A percentile compares a stretch with the other conserved stretches of the same genome.
phyloP scores from a whole-genome alignment of 2,329 filamentous ascomycete genomes.

The Xylariaceae sp. region DNA sequence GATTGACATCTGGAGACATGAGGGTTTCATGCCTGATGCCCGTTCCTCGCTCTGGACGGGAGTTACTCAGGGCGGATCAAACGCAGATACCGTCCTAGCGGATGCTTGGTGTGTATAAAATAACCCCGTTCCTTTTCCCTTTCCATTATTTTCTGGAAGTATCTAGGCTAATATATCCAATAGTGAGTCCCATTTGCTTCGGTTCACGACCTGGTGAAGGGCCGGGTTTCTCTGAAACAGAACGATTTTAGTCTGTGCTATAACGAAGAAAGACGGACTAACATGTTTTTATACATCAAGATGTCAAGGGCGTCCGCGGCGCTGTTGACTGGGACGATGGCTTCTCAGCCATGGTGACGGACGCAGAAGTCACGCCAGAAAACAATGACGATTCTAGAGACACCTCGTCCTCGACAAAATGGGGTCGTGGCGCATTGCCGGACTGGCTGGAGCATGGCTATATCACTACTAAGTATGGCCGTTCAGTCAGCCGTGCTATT shows the following conservation, averaged over 20 bases:
- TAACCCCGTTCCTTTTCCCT: too few species aligned
- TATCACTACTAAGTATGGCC: conserved; percentile 60
- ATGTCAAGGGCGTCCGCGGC: conserved; percentile 64
- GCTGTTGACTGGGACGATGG: conserved; percentile 62
- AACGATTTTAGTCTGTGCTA: too few species aligned
- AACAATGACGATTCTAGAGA: conserved; percentile 60
- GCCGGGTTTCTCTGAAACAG: too few species aligned
- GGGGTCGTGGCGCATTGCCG: conserved; percentile 66
- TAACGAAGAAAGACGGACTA: too few species aligned
- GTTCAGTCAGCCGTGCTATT: conserved; percentile 62
- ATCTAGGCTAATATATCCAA: too few species aligned
- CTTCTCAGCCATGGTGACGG: conserved; percentile 62
- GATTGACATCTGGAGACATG: conserved; percentile 65
- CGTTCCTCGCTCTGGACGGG: conserved; percentile 69
- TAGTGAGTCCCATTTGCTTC: too few species aligned
- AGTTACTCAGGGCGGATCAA: conserved; percentile 66
- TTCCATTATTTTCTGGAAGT: too few species aligned
- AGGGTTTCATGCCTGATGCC: conserved; percentile 63
- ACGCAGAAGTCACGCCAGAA: conserved; percentile 61
- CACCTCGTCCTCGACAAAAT: conserved; percentile 59
- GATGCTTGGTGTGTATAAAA: too few species aligned
- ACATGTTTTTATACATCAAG: too few species aligned
- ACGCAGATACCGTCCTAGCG: conserved; percentile 69
- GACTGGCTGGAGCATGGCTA: conserved; percentile 66
- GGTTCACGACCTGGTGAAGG: too few species aligned